phyloP scores from a whole-genome alignment of 257 asterid species.

The Solanum tarapatanum region DNA sequence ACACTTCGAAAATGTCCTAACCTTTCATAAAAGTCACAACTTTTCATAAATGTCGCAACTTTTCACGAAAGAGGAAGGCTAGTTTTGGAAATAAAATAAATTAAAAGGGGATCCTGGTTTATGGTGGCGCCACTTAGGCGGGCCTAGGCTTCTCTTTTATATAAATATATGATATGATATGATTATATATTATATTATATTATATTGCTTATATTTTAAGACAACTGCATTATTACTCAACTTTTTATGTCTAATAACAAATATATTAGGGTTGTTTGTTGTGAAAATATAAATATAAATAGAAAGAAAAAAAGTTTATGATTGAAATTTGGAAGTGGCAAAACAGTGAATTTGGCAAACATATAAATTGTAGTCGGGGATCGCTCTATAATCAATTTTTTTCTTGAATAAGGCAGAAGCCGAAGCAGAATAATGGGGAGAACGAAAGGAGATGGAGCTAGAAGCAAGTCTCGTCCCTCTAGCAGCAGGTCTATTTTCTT shows the following conservation, averaged over 20 bases:
- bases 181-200: no score
- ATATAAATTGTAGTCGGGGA: background rate
- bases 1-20: no score
- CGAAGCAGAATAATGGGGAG: slow-evolving; percentile 49
- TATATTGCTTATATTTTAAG: background rate
- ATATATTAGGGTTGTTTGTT: background rate
- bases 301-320: background rate
- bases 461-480: slow-evolving; percentile 97
- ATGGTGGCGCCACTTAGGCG: no score
- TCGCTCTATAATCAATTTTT: background rate
- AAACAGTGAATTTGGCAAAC: background rate
- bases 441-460: slow-evolving; percentile 86
- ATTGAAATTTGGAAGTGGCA: background rate
- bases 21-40: no score
- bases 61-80: no score
- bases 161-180: no score
- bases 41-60: no score
- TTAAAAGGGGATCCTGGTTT: no score
- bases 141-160: no score
- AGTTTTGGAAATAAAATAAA: no score
- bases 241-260: background rate
- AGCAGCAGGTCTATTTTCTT: slow-evolving; percentile 72
- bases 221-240: background rate
- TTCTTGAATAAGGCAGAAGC: background rate
- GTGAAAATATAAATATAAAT: background rate